phyloP scores from a whole-genome alignment of 192 early-diverging fungal genomes.

The Coemansia sp. region DNA sequence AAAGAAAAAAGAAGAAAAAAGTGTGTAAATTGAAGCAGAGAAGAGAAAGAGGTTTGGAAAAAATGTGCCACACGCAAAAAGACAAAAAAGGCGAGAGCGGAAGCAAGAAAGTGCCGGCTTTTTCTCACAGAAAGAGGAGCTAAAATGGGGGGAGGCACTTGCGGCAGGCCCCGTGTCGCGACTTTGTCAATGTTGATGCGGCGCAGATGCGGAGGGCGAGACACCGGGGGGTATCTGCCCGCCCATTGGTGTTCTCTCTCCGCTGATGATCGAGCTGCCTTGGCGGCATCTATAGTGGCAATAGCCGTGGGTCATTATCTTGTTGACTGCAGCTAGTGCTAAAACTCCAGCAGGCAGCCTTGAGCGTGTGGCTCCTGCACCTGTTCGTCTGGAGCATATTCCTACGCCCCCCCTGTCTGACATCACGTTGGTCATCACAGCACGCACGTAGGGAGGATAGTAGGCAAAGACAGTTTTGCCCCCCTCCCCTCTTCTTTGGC shows the following conservation, averaged over 20 bases:
- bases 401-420: not conserved
- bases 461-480: not conserved
- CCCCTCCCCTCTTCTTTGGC: not conserved
- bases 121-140: not conserved
- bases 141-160: slow-evolving; percentile 4
- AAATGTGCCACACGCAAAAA: not conserved
- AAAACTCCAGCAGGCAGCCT: not conserved
- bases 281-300: not conserved
- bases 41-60: not conserved
- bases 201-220: slow-evolving; percentile 5
- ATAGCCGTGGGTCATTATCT: not conserved
- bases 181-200: not conserved
- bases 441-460: not conserved
- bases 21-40: slow-evolving; percentile 2
- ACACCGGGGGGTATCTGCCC: not conserved
- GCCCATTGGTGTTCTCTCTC: not conserved
- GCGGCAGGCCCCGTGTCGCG: not conserved
- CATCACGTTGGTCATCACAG: not conserved
- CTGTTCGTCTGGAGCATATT: not conserved
- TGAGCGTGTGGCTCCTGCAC: not conserved
- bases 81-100: not conserved
- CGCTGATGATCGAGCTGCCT: not conserved
- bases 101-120: slow-evolving; percentile 8
- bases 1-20: not conserved
- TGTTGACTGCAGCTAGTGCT: not conserved